Percentiles rank a stretch among this genome's conserved stretches.
These are phyloP conservation scores for Stephania japonica DNA, from an alignment of 164 flowering plant species.

Conservation along the genomic window DNA sequence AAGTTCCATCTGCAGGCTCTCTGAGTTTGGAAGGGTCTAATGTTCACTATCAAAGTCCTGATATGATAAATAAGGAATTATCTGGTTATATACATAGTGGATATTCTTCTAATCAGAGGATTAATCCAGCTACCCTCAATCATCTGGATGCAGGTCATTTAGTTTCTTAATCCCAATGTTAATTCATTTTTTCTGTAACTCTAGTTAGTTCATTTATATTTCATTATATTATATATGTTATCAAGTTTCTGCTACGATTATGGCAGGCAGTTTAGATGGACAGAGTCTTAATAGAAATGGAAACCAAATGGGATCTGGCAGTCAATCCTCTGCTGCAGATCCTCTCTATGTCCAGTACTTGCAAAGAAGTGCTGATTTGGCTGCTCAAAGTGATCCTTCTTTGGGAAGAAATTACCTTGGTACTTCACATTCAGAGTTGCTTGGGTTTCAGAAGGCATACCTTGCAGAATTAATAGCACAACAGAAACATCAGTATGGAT, in stretches of 20 bases:
- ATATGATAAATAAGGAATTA: slow-evolving; percentile 22
- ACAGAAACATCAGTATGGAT: slow-evolving; percentile 49
- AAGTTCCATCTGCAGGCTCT: slow-evolving; percentile 29
- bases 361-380: slow-evolving; percentile 37
- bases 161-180: background rate
- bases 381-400: slow-evolving; percentile 26
- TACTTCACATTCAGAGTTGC: slow-evolving; percentile 37
- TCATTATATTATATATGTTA: background rate
- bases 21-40: slow-evolving; percentile 29
- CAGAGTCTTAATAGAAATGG: slow-evolving; percentile 24
- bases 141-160: slow-evolving; percentile 45
- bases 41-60: slow-evolving; percentile 24
- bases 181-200: background rate
- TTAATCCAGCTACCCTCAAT: slow-evolving; percentile 19
- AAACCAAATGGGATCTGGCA: slow-evolving; percentile 28
- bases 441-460: slow-evolving; percentile 51
- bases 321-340: slow-evolving; percentile 31
- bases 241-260: slow-evolving; percentile 19
- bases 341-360: slow-evolving; percentile 35
- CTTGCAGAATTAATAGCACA: slow-evolving; percentile 49
- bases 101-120: slow-evolving; percentile 31
- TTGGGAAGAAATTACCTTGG: slow-evolving; percentile 29
- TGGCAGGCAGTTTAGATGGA: slow-evolving; percentile 23
- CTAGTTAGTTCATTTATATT: slow-evolving; percentile 2
- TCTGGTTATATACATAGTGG: slow-evolving; percentile 23